Conservation (phyloP, 495 filamentous ascomycete genomes). For the Apiosordaria backusii region DNA sequence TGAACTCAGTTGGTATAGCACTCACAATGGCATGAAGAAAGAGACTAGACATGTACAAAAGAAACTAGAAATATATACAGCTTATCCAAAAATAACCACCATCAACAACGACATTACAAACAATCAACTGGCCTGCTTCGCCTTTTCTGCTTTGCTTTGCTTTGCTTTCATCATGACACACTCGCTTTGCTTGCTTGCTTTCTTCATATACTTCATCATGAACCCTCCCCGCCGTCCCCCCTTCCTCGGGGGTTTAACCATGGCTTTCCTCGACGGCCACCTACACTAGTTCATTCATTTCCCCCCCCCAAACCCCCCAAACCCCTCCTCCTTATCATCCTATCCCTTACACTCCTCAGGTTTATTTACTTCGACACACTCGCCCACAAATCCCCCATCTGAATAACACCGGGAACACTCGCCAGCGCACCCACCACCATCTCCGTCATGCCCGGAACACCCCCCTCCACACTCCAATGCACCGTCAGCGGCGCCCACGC, state of each 20-base stretch:
- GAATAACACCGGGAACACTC: constrained; percentile 60
- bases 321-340: constrained; percentile 18
- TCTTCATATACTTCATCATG: not conserved
- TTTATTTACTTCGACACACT: constrained; percentile 27
- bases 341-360: no score
- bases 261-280: no score
- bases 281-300: no score
- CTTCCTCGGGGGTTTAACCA: no score
- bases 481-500: constrained; percentile 60
- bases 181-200: not conserved
- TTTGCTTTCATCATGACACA: not conserved
- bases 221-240: not conserved
- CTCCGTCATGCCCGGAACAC: constrained; percentile 51
- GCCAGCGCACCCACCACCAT: constrained; percentile 61
- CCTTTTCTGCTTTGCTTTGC: not conserved
- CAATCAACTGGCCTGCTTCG: not conserved
- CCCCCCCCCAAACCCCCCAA: no score
- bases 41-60: no score
- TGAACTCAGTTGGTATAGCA: no score
- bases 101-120: not conserved
- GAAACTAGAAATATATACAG: not conserved
- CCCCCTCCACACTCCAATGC: constrained; percentile 78
- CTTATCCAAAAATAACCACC: not conserved
- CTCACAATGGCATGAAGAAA: no score
- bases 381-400: constrained; percentile 64